Conservation (phyloP, 139 green algal genomes). For the Chlorella sp. region DNA sequence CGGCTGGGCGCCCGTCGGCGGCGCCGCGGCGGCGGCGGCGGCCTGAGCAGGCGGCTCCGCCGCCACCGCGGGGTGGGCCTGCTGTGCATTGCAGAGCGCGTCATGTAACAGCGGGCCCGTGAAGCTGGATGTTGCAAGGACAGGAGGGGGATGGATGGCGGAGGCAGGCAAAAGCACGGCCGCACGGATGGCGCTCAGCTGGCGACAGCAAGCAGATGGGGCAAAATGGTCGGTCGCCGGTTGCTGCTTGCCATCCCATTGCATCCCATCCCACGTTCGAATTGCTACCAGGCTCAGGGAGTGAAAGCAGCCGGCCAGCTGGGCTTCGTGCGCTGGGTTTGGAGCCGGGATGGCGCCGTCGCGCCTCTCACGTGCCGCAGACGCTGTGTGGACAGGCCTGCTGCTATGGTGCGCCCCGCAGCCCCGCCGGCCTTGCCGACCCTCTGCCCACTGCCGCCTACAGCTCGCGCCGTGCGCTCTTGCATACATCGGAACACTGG, state of each 20-base stretch:
- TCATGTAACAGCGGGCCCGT: slow-evolving; percentile 25
- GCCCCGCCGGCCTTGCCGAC: too few relatives aligned
- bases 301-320: too few relatives aligned
- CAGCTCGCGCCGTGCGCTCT: too few relatives aligned
- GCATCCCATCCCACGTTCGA: too few relatives aligned
- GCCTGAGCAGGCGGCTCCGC: not conserved
- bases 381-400: not conserved
- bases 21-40: not conserved
- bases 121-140: not conserved
- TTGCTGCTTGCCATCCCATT: too few relatives aligned
- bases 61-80: not conserved
- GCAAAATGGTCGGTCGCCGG: not conserved
- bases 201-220: not conserved
- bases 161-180: not conserved
- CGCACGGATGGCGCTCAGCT: not conserved
- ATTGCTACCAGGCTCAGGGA: too few relatives aligned
- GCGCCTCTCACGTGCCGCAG: too few relatives aligned
- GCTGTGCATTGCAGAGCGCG: slow-evolving; percentile 35
- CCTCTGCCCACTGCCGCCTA: too few relatives aligned
- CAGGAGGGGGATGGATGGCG: not conserved
- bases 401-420: not conserved
- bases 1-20: not conserved
- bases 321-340: too few relatives aligned
- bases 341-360: too few relatives aligned
- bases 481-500: too few relatives aligned